Percentiles rank a stretch among this genome's conserved stretches.
Conservation (phyloP, 306 rosid genomes). For the Fragaria iinumae region DNA sequence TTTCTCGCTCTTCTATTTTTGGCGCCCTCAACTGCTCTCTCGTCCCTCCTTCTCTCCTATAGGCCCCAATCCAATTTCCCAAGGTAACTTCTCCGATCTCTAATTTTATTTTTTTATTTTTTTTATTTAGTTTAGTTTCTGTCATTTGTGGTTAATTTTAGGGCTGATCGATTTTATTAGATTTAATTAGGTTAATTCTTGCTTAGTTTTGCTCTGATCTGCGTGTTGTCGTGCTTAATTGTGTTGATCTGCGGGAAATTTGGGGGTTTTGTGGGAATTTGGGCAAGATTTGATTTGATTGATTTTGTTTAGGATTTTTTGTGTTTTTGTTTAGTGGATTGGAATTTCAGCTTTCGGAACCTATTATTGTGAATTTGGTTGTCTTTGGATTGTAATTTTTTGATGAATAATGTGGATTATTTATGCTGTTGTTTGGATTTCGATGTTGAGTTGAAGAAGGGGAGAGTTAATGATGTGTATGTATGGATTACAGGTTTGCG, state of each 20-base stretch:
- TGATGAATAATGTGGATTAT: not conserved
- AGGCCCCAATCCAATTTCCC: not conserved
- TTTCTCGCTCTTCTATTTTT: not conserved
- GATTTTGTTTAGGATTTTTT: not conserved
- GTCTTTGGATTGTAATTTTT: not conserved
- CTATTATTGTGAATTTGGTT: not conserved
- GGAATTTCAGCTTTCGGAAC: not conserved
- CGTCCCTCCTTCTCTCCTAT: not conserved
- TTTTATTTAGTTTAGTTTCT: not conserved
- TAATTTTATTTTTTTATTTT: not conserved
- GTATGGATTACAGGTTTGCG: constrained; percentile 13
- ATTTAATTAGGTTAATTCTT: not conserved
- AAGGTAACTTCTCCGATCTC: not conserved
- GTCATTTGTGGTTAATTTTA: not conserved
- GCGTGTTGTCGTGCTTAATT: not conserved
- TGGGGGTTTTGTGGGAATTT: not conserved
- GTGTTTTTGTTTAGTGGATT: not conserved
- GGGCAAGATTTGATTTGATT: not conserved
- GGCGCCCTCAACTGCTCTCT: not conserved
- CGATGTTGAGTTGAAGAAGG: no score
- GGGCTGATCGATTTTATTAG: not conserved
- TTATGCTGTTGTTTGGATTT: not conserved
- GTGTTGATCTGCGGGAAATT: not conserved
- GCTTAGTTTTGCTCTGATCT: not conserved
- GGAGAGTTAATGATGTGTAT: not conserved